Evolutionary conservation across 2,329 filamentous ascomycete genomes (phyloP).

Genomic region (Diaporthe eres): DNA sequence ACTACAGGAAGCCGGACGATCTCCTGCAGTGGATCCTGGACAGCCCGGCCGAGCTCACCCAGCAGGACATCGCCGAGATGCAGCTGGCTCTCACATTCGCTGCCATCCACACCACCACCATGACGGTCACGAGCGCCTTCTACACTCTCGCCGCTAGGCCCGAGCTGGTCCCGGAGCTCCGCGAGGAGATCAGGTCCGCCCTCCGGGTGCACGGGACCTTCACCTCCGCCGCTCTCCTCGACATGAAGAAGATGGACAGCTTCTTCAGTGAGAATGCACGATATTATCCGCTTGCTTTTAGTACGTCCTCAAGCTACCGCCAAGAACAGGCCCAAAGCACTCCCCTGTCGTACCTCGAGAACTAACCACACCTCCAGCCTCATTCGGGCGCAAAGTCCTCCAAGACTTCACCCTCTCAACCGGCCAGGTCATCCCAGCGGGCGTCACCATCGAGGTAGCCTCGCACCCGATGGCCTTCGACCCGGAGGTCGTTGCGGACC

Average conservation of each 20-base stretch:
- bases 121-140: slow-evolving; percentile 62
- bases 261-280: slow-evolving; percentile 51
- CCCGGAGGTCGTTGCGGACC: slow-evolving; percentile 52
- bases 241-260: slow-evolving; percentile 52
- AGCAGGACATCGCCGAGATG: slow-evolving; percentile 54
- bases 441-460: slow-evolving; percentile 59
- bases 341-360: not conserved
- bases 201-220: slow-evolving; percentile 51
- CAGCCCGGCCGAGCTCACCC: slow-evolving; percentile 53
- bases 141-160: slow-evolving; percentile 66
- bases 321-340: too few species aligned
- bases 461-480: slow-evolving; percentile 54
- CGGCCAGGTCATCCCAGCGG: slow-evolving; percentile 63
- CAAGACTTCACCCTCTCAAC: slow-evolving; percentile 66
- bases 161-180: slow-evolving; percentile 63
- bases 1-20: slow-evolving; percentile 56
- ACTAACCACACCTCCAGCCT: slow-evolving; percentile 42
- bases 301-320: not conserved
- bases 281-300: slow-evolving; percentile 46
- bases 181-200: slow-evolving; percentile 62
- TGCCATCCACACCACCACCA: slow-evolving; percentile 65
- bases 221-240: slow-evolving; percentile 47
- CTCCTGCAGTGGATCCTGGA: slow-evolving; percentile 62
- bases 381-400: slow-evolving; percentile 65
- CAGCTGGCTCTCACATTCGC: slow-evolving; percentile 62